Evolutionary conservation across 2,329 filamentous ascomycete genomes (phyloP).

Genomic region (Neurospora sp.): DNA sequence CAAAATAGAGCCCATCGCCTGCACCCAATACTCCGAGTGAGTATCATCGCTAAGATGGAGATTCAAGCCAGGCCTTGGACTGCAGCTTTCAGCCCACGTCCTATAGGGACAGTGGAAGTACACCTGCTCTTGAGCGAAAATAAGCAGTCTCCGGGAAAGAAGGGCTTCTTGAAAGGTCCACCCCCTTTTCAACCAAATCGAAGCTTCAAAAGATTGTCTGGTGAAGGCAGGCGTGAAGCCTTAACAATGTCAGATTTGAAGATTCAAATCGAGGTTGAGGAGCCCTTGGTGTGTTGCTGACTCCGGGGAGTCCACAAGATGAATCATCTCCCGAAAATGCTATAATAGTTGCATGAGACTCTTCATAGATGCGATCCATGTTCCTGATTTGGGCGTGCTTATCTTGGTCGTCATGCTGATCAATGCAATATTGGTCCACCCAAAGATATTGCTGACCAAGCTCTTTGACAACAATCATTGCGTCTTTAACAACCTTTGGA

Average conservation of each 20-base stretch:
- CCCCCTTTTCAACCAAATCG: slow-evolving; percentile 8
- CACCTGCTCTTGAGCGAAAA: neutral
- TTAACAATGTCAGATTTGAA: too few species aligned
- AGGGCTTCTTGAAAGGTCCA: slow-evolving; percentile 15
- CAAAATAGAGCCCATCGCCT: too few species aligned
- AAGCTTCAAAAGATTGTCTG: neutral
- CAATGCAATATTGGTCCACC: slow-evolving; percentile 14
- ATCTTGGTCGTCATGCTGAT: slow-evolving; percentile 11
- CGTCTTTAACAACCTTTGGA: slow-evolving; percentile 1
- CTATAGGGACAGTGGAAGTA: neutral
- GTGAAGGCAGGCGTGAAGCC: neutral
- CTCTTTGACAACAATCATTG: slow-evolving; percentile 3
- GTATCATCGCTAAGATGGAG: too few species aligned
- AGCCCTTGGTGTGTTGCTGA: neutral
- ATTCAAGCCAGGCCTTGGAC: neutral
- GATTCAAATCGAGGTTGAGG: too few species aligned
- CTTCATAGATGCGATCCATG: slow-evolving; percentile 8
- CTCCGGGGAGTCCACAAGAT: neutral
- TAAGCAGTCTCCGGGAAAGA: slow-evolving; percentile 10
- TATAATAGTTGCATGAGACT: slow-evolving; percentile 5
- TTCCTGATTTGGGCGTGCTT: slow-evolving; percentile 3
- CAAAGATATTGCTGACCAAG: slow-evolving; percentile 12
- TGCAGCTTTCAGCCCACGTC: neutral
- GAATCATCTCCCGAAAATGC: neutral
- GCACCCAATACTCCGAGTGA: too few species aligned